These are phyloP conservation scores for Fistulinella prunicolor DNA, from an alignment of 768 basidiomycete genomes.

Conservation along the genomic window DNA sequence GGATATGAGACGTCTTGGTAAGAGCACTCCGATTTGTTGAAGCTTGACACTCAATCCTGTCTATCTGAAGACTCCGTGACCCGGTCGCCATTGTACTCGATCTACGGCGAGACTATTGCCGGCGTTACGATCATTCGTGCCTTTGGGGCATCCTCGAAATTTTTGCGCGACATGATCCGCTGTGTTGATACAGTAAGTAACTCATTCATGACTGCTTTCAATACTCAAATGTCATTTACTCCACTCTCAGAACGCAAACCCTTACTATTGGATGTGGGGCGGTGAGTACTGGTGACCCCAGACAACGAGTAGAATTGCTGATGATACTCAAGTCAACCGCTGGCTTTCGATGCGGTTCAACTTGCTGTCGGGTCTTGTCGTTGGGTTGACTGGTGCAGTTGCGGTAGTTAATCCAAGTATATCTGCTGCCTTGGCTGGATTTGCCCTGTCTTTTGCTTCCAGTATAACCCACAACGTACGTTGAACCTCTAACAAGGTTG, in stretches of 20 bases:
- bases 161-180: conserved; percentile 78
- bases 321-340: conserved; percentile 61
- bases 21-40: conserved; percentile 12
- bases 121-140: conserved; percentile 63
- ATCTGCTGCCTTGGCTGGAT: conserved; percentile 80
- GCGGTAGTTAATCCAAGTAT: conserved; percentile 68
- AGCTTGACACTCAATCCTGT: not conserved
- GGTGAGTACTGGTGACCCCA: conserved; percentile 37
- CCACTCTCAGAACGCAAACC: conserved; percentile 51
- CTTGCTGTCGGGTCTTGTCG: conserved; percentile 64
- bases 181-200: conserved; percentile 72
- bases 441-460: conserved; percentile 80
- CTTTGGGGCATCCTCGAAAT: conserved; percentile 86
- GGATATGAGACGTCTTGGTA: conserved; percentile 78
- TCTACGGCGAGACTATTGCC: conserved; percentile 50
- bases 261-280: conserved; percentile 92
- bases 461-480: conserved; percentile 66
- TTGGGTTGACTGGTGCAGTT: conserved; percentile 69
- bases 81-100: conserved; percentile 46
- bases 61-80: conserved; percentile 42
- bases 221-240: not conserved
- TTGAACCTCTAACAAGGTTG: not conserved
- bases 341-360: conserved; percentile 92
- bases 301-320: conserved; percentile 2
- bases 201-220: not conserved